Percentiles rank a stretch among this genome's conserved stretches.
Evolutionary conservation across 2,329 filamentous ascomycete species (phyloP).

Genomic region (Ustilaginoidea virens): DNA sequence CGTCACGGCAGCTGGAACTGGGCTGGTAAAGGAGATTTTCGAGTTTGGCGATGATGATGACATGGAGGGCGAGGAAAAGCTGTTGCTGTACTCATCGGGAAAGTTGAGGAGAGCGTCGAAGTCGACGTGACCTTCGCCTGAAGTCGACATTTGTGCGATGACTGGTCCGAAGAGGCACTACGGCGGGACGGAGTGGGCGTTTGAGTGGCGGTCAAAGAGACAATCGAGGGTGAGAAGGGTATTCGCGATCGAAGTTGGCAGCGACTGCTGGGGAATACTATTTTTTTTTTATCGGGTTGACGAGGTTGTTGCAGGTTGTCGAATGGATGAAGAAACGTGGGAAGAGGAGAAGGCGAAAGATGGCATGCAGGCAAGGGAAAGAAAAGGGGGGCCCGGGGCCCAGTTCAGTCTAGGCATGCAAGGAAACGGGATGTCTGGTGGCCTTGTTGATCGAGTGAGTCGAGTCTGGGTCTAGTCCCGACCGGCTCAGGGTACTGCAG

Average conservation of each 20-base stretch:
- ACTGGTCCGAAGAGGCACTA: constrained; percentile 1
- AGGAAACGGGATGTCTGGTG: too few species aligned
- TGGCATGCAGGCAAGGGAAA: too few species aligned
- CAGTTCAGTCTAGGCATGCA: too few species aligned
- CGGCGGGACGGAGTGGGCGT: constrained; percentile 1
- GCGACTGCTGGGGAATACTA: too few species aligned
- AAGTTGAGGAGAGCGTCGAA: constrained; percentile 46
- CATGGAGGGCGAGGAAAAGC: constrained; percentile 44
- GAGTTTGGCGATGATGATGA: constrained; percentile 37
- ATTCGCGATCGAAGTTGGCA: too few species aligned
- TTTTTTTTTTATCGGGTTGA: too few species aligned
- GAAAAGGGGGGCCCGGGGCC: constrained; percentile 16
- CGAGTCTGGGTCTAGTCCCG: constrained; percentile 1
- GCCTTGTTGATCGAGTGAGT: constrained; percentile 9
- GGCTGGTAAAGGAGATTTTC: constrained; percentile 37
- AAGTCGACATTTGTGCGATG: constrained; percentile 20
- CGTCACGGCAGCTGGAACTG: constrained; percentile 34
- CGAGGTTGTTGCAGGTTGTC: too few species aligned
- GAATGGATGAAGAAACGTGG: too few species aligned
- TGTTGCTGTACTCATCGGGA: constrained; percentile 39
- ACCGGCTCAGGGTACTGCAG: constrained; percentile 5
- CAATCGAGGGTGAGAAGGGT: too few species aligned
- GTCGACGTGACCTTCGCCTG: constrained; percentile 30
- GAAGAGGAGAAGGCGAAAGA: too few species aligned
- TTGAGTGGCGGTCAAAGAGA: too few species aligned